Evolutionary conservation across 148 eudicot species (phyloP).

Genomic region (Fagopyrum tataricum): DNA sequence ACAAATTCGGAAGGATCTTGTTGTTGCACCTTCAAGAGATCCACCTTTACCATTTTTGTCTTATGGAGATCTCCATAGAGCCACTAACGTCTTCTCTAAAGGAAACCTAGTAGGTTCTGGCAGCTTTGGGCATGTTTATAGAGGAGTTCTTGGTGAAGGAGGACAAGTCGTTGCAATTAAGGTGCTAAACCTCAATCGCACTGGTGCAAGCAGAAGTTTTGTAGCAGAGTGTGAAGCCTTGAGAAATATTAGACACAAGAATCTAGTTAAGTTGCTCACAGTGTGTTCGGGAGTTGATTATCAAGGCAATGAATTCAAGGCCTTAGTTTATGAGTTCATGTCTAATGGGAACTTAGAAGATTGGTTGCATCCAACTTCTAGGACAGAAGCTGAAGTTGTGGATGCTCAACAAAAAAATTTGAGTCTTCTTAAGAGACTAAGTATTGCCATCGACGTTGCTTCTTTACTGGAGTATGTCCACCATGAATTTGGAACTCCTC

Average conservation of each 20-base stretch:
- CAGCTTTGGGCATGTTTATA: slow-evolving; percentile 8
- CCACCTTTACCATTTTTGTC: slow-evolving; percentile 15
- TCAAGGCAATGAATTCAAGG: slow-evolving; percentile 13
- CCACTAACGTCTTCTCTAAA: slow-evolving; percentile 16
- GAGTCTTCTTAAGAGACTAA: slow-evolving; percentile 4
- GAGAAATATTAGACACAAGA: slow-evolving; percentile 10
- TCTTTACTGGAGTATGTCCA: slow-evolving; percentile 21
- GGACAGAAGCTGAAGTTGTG: not conserved
- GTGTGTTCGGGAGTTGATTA: slow-evolving; percentile 12
- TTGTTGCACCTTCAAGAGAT: not conserved
- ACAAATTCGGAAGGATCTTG: not conserved
- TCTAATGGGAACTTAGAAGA: slow-evolving; percentile 3
- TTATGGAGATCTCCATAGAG: slow-evolving; percentile 18
- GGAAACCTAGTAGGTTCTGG: slow-evolving; percentile 5
- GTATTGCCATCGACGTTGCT: slow-evolving; percentile 22
- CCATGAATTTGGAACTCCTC: slow-evolving; percentile 14
- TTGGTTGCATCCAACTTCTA: not conserved
- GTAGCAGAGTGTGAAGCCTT: slow-evolving; percentile 12
- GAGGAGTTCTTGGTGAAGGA: slow-evolving; percentile 2
- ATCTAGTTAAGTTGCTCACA: slow-evolving; percentile 8
- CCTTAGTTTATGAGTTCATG: slow-evolving; percentile 15
- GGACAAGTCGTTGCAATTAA: slow-evolving; percentile 3
- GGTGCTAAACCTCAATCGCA: slow-evolving; percentile 7
- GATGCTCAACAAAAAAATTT: not conserved
- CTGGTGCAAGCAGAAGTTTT: slow-evolving; percentile 2